Evolutionary conservation across 345 rosid genomes (phyloP).

Genomic region (Lumnitzera racemosa): DNA sequence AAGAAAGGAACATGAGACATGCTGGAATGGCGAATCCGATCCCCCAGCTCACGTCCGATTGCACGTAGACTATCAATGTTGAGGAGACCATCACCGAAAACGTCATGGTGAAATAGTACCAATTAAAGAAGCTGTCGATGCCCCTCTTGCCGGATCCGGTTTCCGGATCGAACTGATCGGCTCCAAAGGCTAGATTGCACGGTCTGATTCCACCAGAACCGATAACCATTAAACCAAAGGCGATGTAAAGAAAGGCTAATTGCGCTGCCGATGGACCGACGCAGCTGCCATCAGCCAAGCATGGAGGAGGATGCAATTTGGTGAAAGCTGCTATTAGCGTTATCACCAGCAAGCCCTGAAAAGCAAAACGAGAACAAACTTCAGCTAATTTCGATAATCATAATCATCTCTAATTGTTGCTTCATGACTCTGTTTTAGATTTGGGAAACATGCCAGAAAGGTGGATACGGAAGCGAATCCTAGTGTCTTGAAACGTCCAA

Average conservation of each 20-base stretch:
- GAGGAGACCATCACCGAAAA: conserved; percentile 32
- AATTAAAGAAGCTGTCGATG: conserved; percentile 43
- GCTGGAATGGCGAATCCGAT: conserved; percentile 47
- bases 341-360: conserved; percentile 17
- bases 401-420: background rate
- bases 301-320: conserved; percentile 12
- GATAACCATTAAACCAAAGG: background rate
- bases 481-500: conserved; percentile 16
- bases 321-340: conserved; percentile 13
- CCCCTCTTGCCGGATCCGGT: conserved; percentile 32
- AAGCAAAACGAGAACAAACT: background rate
- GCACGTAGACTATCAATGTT: conserved; percentile 37
- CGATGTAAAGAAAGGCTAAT: conserved; percentile 8
- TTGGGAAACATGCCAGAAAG: conserved; percentile 8
- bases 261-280: conserved; percentile 10
- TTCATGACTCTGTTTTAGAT: background rate
- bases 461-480: conserved; percentile 13
- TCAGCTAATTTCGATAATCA: background rate
- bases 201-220: conserved; percentile 50
- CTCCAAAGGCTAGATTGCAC: conserved; percentile 45
- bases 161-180: conserved; percentile 44
- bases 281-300: background rate
- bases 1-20: conserved; percentile 30
- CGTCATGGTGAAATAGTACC: conserved; percentile 44
- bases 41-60: conserved; percentile 47